Evolutionary conservation across 305 asterid species (phyloP), one percentile per base, ranked within the genome.

Genomic region (Fraxinus angustifolia): DNA sequence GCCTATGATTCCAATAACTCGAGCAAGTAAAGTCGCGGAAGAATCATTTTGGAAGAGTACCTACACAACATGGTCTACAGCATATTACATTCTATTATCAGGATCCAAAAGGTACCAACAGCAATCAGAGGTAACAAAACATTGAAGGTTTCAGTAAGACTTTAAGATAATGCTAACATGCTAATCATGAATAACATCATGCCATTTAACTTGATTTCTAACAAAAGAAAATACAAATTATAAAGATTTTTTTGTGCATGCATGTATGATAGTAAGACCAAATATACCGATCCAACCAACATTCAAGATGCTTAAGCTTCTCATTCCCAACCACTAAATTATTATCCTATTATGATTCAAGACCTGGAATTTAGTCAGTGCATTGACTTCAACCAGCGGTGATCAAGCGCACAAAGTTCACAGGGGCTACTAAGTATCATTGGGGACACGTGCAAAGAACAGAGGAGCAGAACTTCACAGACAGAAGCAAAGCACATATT

Each of bases 31-130:
- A 75, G 99, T 93, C 73, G 98, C 98, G 11, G 96, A 97, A 80
- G 99, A 96, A 87, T 96, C 99, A 82, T 94, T 96, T 89, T 93
- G 99, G 87, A 96, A 96, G 83, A 96, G 94, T 65, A 96, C 98
- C 99, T 94, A 87, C 86, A 87, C 85, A 87, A 83, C 72, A 71
- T 50, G 78, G 75, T 48, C 60, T 79, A 82, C 81, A 78, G 36
- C 7, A 42, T 10, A 16, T 67, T 73, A 72, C 10, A 73, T 72
- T 56, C 76, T 42, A 87, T 58, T 76, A 35, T 48, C 42, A 81
- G 78, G 83, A 82, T 81, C 74, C 82, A 79, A 67, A 36, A 76
- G 72, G 79, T 73, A 78, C 70, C 30, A 71, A 31, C 84, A 81
- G 42, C 21, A 68, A 30, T 68, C 38, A 68, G 16, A 5, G 7